phyloP scores from a whole-genome alignment of 805 yeast genomes.

The Yarrowia hollandica region DNA sequence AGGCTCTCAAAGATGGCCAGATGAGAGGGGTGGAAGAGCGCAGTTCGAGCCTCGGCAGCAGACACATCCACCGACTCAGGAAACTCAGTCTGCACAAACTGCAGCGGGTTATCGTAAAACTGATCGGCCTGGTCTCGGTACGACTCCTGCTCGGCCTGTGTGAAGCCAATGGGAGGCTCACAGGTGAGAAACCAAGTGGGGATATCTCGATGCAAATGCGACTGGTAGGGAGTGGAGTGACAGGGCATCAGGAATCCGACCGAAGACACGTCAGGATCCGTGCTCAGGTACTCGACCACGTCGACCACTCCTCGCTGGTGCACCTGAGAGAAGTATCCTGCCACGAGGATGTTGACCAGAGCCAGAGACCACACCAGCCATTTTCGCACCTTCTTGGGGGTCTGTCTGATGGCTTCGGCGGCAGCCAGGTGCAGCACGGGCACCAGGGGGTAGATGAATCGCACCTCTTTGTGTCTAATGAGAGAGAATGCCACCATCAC shows the following conservation, averaged over 20 bases:
- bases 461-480: constrained; percentile 82
- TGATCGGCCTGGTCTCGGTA: constrained; percentile 88
- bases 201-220: constrained; percentile 66
- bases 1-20: constrained; percentile 70
- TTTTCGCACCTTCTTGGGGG: constrained; percentile 22
- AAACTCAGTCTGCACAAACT: constrained; percentile 30
- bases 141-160: constrained; percentile 40
- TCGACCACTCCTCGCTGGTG: constrained; percentile 87
- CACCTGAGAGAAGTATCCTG: constrained; percentile 56
- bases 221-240: constrained; percentile 95
- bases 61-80: not conserved
- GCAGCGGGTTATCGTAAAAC: constrained; percentile 59
- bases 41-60: constrained; percentile 36
- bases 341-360: constrained; percentile 47
- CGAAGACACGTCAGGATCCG: constrained; percentile 46
- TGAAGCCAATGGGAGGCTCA: constrained; percentile 73
- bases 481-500: constrained; percentile 60
- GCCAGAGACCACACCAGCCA: constrained; percentile 35
- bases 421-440: constrained; percentile 64
- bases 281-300: constrained; percentile 56
- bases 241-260: constrained; percentile 92
- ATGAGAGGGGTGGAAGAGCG: constrained; percentile 63
- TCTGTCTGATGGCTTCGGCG: constrained; percentile 44
- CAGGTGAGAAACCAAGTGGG: constrained; percentile 80
- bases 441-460: constrained; percentile 83